Base-by-base conservation (phyloP, 495 filamentous ascomycete species). In the Beverwykella pulmonaria region DNA sequence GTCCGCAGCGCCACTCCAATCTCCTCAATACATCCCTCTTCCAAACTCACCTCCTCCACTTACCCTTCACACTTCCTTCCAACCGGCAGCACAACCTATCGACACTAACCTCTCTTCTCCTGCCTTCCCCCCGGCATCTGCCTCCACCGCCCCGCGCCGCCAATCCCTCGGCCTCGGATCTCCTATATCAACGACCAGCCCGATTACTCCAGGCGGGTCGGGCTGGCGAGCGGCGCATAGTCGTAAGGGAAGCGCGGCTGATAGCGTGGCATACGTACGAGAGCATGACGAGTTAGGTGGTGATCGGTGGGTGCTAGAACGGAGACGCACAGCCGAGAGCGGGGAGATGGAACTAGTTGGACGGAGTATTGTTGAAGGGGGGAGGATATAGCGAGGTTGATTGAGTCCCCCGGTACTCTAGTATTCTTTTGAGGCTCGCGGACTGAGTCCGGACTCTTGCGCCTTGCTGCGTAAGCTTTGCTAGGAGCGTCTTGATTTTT, bases 271-370 rank as follows among this genome's bases (percentile, higher is more conserved):
- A 20, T 79, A 80, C 64, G 74, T 78, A 36, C 53, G 69, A 6
- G 78, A 79, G 58, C 60, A 62, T 36, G 75, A 73, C 56, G 75
- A 73, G 19, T 30, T 27, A 25, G 75, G 70, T 1, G 61, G 46
- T 26, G 74, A 74, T 44, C 30, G 75, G 41, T 79, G 78, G 78
- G 76, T 79, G 52, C 49, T 80, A 55, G 78, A 80, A 65, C 34
- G 77, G 50, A 63, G 78, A 56, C 34, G 77, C 63, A 79, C 78
- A 39, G 75, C 70, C 10, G 76, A 78, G 69, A 68, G 61, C 50
- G 78, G 78, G 14, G 63, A 75, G 74, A 26, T 77, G 70, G 75
- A 78, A 68, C 32, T 80, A 30, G 61, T 79, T 0, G 76, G 71
- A 25, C 61, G 77, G 59, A 74, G 75, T 62, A 63, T 79, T 53